Evolutionary conservation across 1,284 basidiomycete genomes (phyloP), one percentile per base, ranked within the genome.

Genomic region (Leccinum angustisporum): DNA sequence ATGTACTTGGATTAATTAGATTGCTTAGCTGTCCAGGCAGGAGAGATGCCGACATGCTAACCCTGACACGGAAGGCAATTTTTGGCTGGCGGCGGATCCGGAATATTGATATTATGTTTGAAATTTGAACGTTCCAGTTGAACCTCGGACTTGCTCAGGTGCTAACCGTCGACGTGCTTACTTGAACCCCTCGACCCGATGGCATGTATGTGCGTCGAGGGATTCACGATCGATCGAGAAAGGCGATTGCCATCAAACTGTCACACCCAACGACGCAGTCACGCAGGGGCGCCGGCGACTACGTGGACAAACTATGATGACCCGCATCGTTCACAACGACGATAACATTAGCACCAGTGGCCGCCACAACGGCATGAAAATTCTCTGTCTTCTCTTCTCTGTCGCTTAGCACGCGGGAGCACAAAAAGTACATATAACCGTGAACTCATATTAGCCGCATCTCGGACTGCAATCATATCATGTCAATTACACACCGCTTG

Each of bases 401-500:
- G 18, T 59, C 68, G 46, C 56, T 72, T 71, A 59, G 67, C 63
- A 25, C n/a, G 14, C 66, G 66, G 11, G 6, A 21, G 18, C 14
- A 5, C 58, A 52, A 54, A 38, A 52, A 38, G 59, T 59, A 56
- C 58, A 69, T 56, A 52, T 58, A 21, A 48, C 60, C 58, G n/a
- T 31, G 36, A 46, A 36, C 51, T 10, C 51, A 54, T 63, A 25
- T 51, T 18, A 13, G 34, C 5, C 14, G 13, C 27, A 18, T 46
- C 40, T 25, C 25, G 25, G 21, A 60, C 54, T 55, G 34, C 36
- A 51, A 64, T 70, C 65, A 72, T 16, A 66, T 70, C 69, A 70
- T 70, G 71, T 72, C 68, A 73, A 53, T 67, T 55, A 58, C 69
- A 58, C 62, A 62, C 50, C 18, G 31, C 43, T 48, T 21, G 43